Base-by-base conservation (phyloP, 495 filamentous ascomycete genomes). In the Aspergillus indologenus region DNA sequence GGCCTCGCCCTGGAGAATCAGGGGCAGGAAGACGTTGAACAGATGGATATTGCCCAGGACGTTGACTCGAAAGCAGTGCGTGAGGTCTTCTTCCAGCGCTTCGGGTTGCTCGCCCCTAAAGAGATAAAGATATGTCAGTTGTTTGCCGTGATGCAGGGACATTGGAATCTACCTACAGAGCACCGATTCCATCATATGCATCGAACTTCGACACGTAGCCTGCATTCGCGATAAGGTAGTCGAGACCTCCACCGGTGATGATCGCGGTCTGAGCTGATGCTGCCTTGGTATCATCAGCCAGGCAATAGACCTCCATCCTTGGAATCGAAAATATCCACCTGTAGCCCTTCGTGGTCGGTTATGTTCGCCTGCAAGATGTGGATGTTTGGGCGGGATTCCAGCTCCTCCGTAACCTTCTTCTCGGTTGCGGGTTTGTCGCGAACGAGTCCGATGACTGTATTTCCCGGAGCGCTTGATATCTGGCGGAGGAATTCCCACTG, bases 1-100 rank as follows among this genome's bases (percentile, higher is more conserved):
- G 23, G 23, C 61, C 12, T 66, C 61, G 24, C 81, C 80, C 18
- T 72, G 69, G 3, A 68, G 64, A 58, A 86, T 71, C 0, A 85
- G 71, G 5, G 83, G 81, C 1, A 82, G 34, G 67, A 82, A 85
- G n/a, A 73, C 53, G 64, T 81, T 80, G 63, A 79, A 76, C 1
- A 81, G 67, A 58, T 85, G 73, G 64, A 85, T 68, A 34, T 73
- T 72, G 23, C 75, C 80, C 53, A 80, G 20, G 29, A 73, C 63
- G 59, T 84, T 86, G 40, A 67, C 65, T 26, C 75, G 58, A 59
- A 77, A 76, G 23, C n/a, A 2, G 8, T 17, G 24, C 24, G 23
- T 31, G 1, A 31, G 4, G 2, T 51, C 48, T 11, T 29, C 23
- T 19, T 51, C 48, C 9, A 51, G 48, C 19, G 23, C 23, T 3